Evolutionary conservation across 371 early-diverging fungal species (phyloP), one percentile per base, ranked within the genome.

Genomic region (Mortierella sp.): DNA sequence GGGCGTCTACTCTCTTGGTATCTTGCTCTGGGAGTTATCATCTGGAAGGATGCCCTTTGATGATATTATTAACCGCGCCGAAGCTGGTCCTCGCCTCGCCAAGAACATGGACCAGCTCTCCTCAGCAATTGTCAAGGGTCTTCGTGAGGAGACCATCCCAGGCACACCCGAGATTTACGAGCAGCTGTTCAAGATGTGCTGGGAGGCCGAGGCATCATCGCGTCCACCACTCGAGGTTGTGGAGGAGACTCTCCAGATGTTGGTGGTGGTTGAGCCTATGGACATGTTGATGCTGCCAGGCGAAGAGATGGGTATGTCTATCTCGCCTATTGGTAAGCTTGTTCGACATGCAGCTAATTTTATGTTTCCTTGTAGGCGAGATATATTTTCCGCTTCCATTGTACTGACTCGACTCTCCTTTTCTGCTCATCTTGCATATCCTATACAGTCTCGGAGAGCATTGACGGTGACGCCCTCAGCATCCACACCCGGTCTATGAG

Each of bases 111-210:
- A 83, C 48, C 79, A 83, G 43, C 70, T 83, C 39, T 63, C 79
- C 9, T 78, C 79, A 0, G 83, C 83, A 2, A 83, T 83, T 41
- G 68, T 64, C 41, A 83, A 83, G 66, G 83, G 83, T 29, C 79
- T 83, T 52, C 83, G 83, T 22, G 83, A 83, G 47, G 83, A 83
- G 34, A 73, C 79, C 11, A 58, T 78, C 43, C 44, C 67, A 3
- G 83, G 67, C n/a, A 83, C 83, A 10, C 83, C 83, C 14, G 83
- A 83, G 70, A 83, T 83, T 48, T 83, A 78, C 52, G 83, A 83
- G 67, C 83, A 83, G 22, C 68, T 83, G 14, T 83, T 75, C 76
- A 83, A 83, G 64, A 83, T 83, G 83, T 83, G 83, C 70, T 83
- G 83, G 83, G 78, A 74, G n/a, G 55, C 64, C 9, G 83, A 83